A percentile compares a stretch with the other conserved stretches of the same genome.
These are phyloP conservation scores for Coemansia sp. DNA, from an alignment of 192 early-diverging fungal genomes.

Conservation along the genomic window DNA sequence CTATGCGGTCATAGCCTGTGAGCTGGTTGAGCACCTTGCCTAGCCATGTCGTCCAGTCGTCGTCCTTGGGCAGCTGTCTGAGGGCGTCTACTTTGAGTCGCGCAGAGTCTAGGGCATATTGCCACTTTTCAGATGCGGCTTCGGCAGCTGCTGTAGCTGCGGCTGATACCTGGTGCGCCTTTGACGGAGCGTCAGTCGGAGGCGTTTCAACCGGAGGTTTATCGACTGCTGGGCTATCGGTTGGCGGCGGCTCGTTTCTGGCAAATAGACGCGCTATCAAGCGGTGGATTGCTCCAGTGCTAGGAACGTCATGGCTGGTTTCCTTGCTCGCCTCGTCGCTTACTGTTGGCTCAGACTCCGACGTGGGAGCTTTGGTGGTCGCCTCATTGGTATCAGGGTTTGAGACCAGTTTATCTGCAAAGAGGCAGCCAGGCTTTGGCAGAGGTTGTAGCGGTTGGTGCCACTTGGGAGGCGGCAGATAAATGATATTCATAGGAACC, in stretches of 20 bases:
- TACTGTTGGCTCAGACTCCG: background rate
- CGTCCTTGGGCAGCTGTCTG: slow-evolving; percentile 28
- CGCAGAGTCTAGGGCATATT: slow-evolving; percentile 12
- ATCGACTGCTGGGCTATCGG: background rate
- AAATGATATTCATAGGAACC: slow-evolving; percentile 46
- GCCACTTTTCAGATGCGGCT: slow-evolving; percentile 18
- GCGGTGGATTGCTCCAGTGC: background rate
- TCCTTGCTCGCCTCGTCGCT: background rate
- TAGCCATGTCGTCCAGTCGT: slow-evolving; percentile 41
- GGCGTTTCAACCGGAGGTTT: background rate
- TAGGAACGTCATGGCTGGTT: background rate
- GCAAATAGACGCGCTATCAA: background rate
- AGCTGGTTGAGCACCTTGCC: slow-evolving; percentile 62
- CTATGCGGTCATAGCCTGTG: slow-evolving; percentile 70
- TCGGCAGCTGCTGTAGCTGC: slow-evolving; percentile 5
- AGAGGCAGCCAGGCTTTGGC: background rate
- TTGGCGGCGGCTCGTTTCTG: background rate
- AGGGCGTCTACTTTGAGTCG: slow-evolving; percentile 8
- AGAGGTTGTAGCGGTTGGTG: slow-evolving; percentile 28
- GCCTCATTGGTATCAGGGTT: background rate
- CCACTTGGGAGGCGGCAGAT: slow-evolving; percentile 44
- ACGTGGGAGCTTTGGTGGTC: background rate
- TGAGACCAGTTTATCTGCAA: background rate
- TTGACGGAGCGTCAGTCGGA: background rate
- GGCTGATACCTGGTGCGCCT: background rate